Evolutionary conservation across 202 grass and related monocot genomes (phyloP), one percentile per base, ranked within the genome.

Genomic region (Eragrostis tef): DNA sequence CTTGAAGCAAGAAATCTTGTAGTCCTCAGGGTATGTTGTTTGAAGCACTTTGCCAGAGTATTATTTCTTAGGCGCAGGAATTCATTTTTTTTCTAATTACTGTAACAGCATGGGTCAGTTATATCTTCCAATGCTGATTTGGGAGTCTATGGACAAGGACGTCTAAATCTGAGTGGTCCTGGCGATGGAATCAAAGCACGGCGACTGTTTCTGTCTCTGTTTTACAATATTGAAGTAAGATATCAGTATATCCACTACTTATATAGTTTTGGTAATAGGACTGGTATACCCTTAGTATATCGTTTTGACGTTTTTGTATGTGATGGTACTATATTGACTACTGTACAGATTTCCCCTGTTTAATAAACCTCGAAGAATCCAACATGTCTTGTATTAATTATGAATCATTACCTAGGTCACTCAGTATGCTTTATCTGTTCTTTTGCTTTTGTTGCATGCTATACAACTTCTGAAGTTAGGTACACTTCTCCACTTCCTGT

Each of bases 141-240:
- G 90, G 89, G 89, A 70, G 87, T 99, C 52, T 99, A 95, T 88
- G 96, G 93, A 62, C 96, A 99, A 99, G 96, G 96, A 59, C 96
- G 88, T 88, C 92, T 99, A 85, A 99, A 91, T 70, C 91, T 99
- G 77, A 95, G 90, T 67, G 96, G 96, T 52, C 79, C 75, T 71
- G 96, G 96, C 1, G 96, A 99, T 93, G 96, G 87, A 85, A 99
- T 99, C 73, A 95, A 87, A 85, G 93, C 96, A 66, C 91, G 79
- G 17, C 87, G 87, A 79, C 87, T 99, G 73, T 93, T 93, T 85
- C 67, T 99, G 10, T 95, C 96, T 76, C 87, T 95, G 20, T 99
- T 99, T 90, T 99, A 99, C 79, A 99, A 96, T 86, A 91, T 99
- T 50, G 91, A 95, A 86, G 96, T 99, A 99, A 93, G 88, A 86